A percentile compares a stretch with the other conserved stretches of the same genome.
Conservation (phyloP, 2,329 filamentous ascomycete genomes). For the Colletotrichum sp. region DNA sequence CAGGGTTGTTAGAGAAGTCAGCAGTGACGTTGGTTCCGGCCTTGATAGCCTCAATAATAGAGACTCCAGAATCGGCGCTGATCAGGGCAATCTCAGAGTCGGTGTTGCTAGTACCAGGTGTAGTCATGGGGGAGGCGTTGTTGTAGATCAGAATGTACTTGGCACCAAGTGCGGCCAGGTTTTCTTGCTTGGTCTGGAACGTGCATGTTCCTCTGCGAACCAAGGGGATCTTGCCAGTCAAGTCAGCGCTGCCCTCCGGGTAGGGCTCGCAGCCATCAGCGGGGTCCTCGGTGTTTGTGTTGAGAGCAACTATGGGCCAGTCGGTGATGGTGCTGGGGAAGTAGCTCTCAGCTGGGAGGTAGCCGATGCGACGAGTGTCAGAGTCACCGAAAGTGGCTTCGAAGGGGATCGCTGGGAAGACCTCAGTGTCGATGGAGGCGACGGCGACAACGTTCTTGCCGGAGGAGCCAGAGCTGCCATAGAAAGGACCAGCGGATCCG, state of each 20-base stretch:
- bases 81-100: conserved; percentile 27
- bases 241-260: conserved; percentile 23
- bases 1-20: conserved; percentile 31
- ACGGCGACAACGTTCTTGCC: conserved; percentile 47
- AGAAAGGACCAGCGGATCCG: conserved; percentile 54
- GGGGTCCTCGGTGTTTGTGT: conserved; percentile 26
- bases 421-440: conserved; percentile 43
- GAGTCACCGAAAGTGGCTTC: conserved; percentile 32
- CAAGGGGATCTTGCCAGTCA: conserved; percentile 36
- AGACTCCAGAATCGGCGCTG: conserved; percentile 25
- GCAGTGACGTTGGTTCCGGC: conserved; percentile 30
- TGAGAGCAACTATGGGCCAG: conserved; percentile 31
- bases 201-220: conserved; percentile 42
- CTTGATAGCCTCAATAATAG: conserved; percentile 29
- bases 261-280: conserved; percentile 32
- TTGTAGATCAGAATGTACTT: conserved; percentile 36
- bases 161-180: conserved; percentile 30
- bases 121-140: conserved; percentile 23
- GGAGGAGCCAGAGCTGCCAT: conserved; percentile 43
- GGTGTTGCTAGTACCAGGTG: conserved; percentile 13
- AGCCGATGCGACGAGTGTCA: conserved; percentile 31
- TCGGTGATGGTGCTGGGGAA: conserved; percentile 39
- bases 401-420: conserved; percentile 32
- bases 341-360: conserved; percentile 37
- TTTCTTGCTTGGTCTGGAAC: conserved; percentile 29